A percentile compares a stretch with the other conserved stretches of the same genome.
These are phyloP conservation scores for Xylaria hypoxylon DNA, from an alignment of 2,329 filamentous ascomycete genomes.

Conservation along the genomic window DNA sequence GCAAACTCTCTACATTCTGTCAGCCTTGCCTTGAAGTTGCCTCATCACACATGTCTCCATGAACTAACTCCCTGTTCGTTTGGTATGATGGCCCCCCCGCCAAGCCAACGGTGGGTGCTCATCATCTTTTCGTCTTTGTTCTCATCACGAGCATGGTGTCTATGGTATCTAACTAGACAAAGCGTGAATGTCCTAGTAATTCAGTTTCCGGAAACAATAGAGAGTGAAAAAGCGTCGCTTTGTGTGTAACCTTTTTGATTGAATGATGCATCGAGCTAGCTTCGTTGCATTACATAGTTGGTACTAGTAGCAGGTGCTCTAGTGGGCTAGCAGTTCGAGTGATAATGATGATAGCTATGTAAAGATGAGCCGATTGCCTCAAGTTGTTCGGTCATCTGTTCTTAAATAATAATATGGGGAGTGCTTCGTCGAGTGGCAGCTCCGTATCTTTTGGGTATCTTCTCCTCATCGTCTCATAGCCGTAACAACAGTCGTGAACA, in stretches of 20 bases:
- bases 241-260: slow-evolving; percentile 38
- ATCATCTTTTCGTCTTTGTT: slow-evolving; percentile 41
- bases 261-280: slow-evolving; percentile 41
- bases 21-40: slow-evolving; percentile 6
- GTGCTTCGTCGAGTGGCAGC: slow-evolving; percentile 11
- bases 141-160: slow-evolving; percentile 19
- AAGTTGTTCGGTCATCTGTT: not conserved
- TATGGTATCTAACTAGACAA: slow-evolving; percentile 42
- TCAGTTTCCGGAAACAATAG: slow-evolving; percentile 48
- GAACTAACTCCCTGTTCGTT: not conserved
- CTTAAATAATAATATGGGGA: slow-evolving; percentile 9
- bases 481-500: slow-evolving; percentile 22
- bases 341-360: slow-evolving; percentile 7
- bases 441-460: slow-evolving; percentile 25
- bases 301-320: slow-evolving; percentile 19
- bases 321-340: slow-evolving; percentile 10
- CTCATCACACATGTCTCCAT: not conserved
- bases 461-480: slow-evolving; percentile 31
- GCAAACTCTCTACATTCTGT: slow-evolving; percentile 24
- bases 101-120: not conserved
- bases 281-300: slow-evolving; percentile 22
- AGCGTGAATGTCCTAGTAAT: slow-evolving; percentile 35
- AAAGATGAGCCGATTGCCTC: slow-evolving; percentile 2
- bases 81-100: not conserved
- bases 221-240: slow-evolving; percentile 36